These are phyloP conservation scores for Prinsepia uniflora DNA, from an alignment of 306 rosid species.

Conservation along the genomic window DNA sequence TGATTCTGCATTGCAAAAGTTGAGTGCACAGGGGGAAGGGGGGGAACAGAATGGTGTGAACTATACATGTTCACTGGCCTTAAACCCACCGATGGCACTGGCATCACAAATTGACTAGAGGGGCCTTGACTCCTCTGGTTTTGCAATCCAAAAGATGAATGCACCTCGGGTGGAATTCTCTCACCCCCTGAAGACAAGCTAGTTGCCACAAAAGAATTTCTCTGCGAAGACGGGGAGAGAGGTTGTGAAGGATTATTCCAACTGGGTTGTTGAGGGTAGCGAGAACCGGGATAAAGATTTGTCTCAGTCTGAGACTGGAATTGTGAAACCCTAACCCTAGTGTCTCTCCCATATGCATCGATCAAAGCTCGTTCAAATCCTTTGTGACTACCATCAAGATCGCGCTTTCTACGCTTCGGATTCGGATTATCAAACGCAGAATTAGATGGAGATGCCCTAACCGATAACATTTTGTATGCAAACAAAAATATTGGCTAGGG, in stretches of 20 bases:
- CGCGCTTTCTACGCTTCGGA: not conserved
- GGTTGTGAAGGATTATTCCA: conserved; percentile 31
- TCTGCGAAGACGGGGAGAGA: too few species aligned
- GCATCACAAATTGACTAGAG: conserved; percentile 39
- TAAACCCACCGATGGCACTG: conserved; percentile 35
- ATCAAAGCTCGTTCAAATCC: not conserved
- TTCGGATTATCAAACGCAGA: not conserved
- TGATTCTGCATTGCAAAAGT: conserved; percentile 41
- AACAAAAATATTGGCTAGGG: too few species aligned
- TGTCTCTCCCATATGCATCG: not conserved
- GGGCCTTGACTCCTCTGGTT: not conserved
- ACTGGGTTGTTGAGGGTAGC: conserved; percentile 46
- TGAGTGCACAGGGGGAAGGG: conserved; percentile 30
- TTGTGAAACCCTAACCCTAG: conserved; percentile 28
- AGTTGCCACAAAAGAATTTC: not conserved
- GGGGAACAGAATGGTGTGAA: conserved; percentile 39
- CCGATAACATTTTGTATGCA: not conserved
- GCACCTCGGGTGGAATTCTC: too few species aligned
- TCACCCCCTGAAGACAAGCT: not conserved
- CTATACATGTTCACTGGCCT: conserved; percentile 44
- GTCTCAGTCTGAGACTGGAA: conserved; percentile 24
- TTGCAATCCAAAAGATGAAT: too few species aligned
- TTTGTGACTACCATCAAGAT: not conserved
- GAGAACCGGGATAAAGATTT: conserved; percentile 34
- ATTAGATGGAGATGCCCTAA: not conserved